Evolutionary conservation across 2,329 filamentous ascomycete species (phyloP).

Genomic region (Calcarisporium arbuscula): DNA sequence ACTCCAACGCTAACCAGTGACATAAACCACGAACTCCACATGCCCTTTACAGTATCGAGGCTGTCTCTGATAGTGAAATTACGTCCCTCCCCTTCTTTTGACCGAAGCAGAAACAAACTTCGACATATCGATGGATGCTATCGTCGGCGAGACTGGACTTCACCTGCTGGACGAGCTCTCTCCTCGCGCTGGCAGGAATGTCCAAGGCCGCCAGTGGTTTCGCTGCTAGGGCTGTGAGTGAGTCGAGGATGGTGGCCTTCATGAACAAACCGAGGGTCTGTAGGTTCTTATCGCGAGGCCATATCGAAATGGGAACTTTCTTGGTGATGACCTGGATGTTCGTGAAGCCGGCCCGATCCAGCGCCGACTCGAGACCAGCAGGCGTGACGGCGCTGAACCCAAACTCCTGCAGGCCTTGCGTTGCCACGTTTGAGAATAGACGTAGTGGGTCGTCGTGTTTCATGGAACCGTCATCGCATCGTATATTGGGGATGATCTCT

Average conservation of each 20-base stretch:
- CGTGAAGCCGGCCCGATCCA: constrained; percentile 36
- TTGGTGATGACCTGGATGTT: constrained; percentile 35
- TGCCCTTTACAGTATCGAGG: too few species aligned
- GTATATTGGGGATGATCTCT: constrained; percentile 34
- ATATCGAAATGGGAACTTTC: constrained; percentile 40
- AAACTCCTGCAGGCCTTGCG: constrained; percentile 25
- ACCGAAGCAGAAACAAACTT: constrained; percentile 35
- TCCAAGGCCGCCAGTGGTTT: constrained; percentile 34
- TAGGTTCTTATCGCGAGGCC: constrained; percentile 33
- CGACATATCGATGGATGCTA: constrained; percentile 35
- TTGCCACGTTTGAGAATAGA: constrained; percentile 25
- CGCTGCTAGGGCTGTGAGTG: constrained; percentile 34
- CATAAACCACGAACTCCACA: too few species aligned
- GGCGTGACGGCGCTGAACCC: constrained; percentile 31
- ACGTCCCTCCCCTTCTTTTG: constrained; percentile 27
- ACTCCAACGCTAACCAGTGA: too few species aligned
- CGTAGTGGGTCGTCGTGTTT: constrained; percentile 29
- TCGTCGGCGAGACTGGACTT: constrained; percentile 27
- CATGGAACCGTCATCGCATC: constrained; percentile 40
- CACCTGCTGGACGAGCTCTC: constrained; percentile 23
- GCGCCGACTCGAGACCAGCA: constrained; percentile 25
- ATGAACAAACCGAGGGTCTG: constrained; percentile 38
- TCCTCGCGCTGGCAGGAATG: constrained; percentile 25
- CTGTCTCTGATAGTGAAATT: constrained; percentile 1
- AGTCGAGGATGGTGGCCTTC: constrained; percentile 33